phyloP scores from a whole-genome alignment of 2,329 filamentous ascomycete species.

The Cephalotrichum gorgonifer region DNA sequence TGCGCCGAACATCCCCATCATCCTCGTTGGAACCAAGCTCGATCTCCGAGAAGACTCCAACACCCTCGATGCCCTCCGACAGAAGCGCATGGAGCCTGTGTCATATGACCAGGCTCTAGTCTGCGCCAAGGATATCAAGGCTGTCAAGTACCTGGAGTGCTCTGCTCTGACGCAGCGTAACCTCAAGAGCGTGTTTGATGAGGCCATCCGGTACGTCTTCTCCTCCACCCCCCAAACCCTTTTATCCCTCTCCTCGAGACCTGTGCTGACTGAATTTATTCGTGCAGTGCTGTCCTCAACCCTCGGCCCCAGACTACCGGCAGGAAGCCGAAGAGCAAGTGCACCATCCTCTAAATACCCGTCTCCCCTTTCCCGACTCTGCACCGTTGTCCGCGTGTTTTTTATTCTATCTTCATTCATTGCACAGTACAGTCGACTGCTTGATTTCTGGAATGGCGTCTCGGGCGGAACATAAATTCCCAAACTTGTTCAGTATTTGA shows the following conservation, averaged over 20 bases:
- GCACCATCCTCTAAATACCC: constrained; percentile 52
- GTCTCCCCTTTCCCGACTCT: background rate
- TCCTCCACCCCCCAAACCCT: no score
- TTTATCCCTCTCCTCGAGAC: background rate
- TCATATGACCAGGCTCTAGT: constrained; percentile 84
- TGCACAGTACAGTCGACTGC: constrained; percentile 8
- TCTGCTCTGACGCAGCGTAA: constrained; percentile 94
- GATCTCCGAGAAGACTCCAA: constrained; percentile 83
- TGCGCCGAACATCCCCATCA: constrained; percentile 89
- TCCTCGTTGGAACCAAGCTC: constrained; percentile 93
- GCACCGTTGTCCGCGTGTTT: background rate
- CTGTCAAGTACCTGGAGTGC: constrained; percentile 96
- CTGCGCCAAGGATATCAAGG: constrained; percentile 87
- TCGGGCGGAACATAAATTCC: constrained; percentile 10
- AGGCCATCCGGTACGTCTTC: constrained; percentile 77
- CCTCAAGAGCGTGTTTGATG: constrained; percentile 96
- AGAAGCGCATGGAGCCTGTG: constrained; percentile 96
- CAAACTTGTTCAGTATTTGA: constrained; percentile 20
- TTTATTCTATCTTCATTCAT: constrained; percentile 1
- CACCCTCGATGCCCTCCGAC: constrained; percentile 70
- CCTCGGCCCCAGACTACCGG: constrained; percentile 47
- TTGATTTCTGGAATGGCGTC: constrained; percentile 8
- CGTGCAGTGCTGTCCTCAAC: constrained; percentile 59
- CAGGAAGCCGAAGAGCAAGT: constrained; percentile 57
- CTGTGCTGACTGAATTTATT: constrained; percentile 1